phyloP scores from a whole-genome alignment of 805 yeast genomes.

The Yamadazyma nakazawae region DNA sequence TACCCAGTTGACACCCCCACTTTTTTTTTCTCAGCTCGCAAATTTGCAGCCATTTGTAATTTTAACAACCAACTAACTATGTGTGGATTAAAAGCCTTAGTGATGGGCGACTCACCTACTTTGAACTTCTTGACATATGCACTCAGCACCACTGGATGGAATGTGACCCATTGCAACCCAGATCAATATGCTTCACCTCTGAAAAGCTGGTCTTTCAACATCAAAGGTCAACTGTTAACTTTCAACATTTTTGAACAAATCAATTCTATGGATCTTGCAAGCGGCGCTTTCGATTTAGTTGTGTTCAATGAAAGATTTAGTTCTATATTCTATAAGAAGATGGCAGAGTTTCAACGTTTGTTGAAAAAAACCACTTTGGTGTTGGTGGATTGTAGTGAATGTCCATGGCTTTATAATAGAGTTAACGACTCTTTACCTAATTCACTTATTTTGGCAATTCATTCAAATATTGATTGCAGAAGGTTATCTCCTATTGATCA shows the following conservation, averaged over 20 bases:
- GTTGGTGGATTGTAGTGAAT: slow-evolving; percentile 14
- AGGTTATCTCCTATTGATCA: slow-evolving; percentile 7
- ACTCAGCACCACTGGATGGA: slow-evolving; percentile 13
- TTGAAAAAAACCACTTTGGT: slow-evolving; percentile 8
- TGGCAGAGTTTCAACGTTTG: slow-evolving; percentile 2
- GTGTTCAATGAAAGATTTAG: slow-evolving; percentile 10
- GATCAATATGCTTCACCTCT: neutral
- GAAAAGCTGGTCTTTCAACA: neutral
- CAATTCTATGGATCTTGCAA: slow-evolving; percentile 1
- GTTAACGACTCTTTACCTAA: slow-evolving; percentile 8
- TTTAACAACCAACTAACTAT: neutral
- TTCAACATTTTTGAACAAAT: neutral
- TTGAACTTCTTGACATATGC: slow-evolving; percentile 15
- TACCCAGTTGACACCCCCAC: neutral
- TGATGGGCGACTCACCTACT: slow-evolving; percentile 20
- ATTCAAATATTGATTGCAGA: slow-evolving; percentile 16
- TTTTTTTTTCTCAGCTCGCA: neutral
- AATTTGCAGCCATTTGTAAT: slow-evolving; percentile 6
- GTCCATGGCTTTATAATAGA: slow-evolving; percentile 15
- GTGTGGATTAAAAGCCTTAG: slow-evolving; percentile 6
- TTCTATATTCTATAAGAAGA: neutral
- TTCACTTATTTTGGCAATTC: slow-evolving; percentile 12
- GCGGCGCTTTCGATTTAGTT: slow-evolving; percentile 10
- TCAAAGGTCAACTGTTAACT: neutral
- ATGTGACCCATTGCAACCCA: slow-evolving; percentile 7